Conservation (phyloP, 78 protist species). For the Dictyostelium brefeldianum region DNA sequence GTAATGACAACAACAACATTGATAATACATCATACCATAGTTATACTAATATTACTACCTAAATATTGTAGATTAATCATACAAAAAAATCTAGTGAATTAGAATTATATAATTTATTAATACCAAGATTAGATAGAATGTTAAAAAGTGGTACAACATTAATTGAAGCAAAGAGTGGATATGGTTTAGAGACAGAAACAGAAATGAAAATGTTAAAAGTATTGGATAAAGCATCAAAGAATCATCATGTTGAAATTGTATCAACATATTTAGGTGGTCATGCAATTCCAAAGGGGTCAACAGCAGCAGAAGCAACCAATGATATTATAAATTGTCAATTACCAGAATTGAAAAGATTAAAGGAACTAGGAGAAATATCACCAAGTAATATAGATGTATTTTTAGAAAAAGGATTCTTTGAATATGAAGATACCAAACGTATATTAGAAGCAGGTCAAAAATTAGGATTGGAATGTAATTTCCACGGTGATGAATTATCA, state of each 20-base stretch:
- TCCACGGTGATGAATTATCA: slow-evolving; percentile 94
- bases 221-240: slow-evolving; percentile 36
- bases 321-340: slow-evolving; percentile 84
- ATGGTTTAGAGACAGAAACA: slow-evolving; percentile 91
- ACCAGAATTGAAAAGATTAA: slow-evolving; percentile 81
- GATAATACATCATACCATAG: background rate
- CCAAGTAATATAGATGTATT: slow-evolving; percentile 90
- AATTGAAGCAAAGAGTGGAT: slow-evolving; percentile 94
- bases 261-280: slow-evolving; percentile 94
- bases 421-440: slow-evolving; percentile 68
- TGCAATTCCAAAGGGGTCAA: slow-evolving; percentile 87
- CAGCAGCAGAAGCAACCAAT: slow-evolving; percentile 68
- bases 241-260: slow-evolving; percentile 73
- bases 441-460: slow-evolving; percentile 85
- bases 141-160: slow-evolving; percentile 87
- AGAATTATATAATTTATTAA: slow-evolving; percentile 52
- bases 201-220: slow-evolving; percentile 95
- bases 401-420: slow-evolving; percentile 88
- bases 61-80: slow-evolving; percentile 80
- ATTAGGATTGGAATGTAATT: slow-evolving; percentile 87
- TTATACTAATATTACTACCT: background rate
- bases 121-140: slow-evolving; percentile 88
- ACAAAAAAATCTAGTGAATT: slow-evolving; percentile 77
- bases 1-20: background rate
- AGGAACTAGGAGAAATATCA: slow-evolving; percentile 49